A percentile compares a stretch with the other conserved stretches of the same genome.
phyloP scores from a whole-genome alignment of 2,329 filamentous ascomycete species.

The Aspergillus calidoustus region DNA sequence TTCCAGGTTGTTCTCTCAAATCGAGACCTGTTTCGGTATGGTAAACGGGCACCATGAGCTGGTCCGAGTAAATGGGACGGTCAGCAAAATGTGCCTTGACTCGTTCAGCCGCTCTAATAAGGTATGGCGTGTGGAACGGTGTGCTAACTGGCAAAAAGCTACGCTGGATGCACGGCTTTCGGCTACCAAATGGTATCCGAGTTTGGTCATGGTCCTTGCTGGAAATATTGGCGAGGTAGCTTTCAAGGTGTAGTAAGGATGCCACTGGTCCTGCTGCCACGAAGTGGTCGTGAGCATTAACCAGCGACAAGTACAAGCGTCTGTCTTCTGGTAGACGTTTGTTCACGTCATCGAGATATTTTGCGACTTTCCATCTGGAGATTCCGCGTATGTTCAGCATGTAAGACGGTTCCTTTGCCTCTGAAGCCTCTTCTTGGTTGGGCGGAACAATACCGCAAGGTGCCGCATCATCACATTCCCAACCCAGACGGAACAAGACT shows the following conservation, averaged over 20 bases:
- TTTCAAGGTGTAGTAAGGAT: conserved; percentile 20
- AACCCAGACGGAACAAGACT: conserved; percentile 30
- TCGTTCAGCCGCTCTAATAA: conserved; percentile 30
- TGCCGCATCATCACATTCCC: conserved; percentile 23
- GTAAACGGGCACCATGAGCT: conserved; percentile 38
- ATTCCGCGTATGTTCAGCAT: conserved; percentile 26
- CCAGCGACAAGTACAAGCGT: conserved; percentile 15
- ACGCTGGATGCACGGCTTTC: conserved; percentile 33
- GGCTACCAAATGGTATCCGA: conserved; percentile 36
- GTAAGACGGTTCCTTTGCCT: conserved; percentile 13
- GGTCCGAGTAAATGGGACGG: conserved; percentile 6
- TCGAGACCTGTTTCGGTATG: conserved; percentile 36
- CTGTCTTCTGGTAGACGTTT: neutral
- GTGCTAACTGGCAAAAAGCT: conserved; percentile 47
- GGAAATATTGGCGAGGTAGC: conserved; percentile 9
- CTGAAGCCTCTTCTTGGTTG: neutral
- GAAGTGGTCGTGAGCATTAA: conserved; percentile 24
- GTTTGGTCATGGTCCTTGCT: conserved; percentile 19
- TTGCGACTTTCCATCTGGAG: neutral
- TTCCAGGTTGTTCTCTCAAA: conserved; percentile 21
- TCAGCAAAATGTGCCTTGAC: conserved; percentile 24
- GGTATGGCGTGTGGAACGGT: conserved; percentile 47
- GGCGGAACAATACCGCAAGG: conserved; percentile 10
- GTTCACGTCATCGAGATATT: conserved; percentile 17
- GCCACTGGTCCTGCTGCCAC: conserved; percentile 24